phyloP scores from a whole-genome alignment of 192 early-diverging fungal species.

The Gigaspora rosea region DNA sequence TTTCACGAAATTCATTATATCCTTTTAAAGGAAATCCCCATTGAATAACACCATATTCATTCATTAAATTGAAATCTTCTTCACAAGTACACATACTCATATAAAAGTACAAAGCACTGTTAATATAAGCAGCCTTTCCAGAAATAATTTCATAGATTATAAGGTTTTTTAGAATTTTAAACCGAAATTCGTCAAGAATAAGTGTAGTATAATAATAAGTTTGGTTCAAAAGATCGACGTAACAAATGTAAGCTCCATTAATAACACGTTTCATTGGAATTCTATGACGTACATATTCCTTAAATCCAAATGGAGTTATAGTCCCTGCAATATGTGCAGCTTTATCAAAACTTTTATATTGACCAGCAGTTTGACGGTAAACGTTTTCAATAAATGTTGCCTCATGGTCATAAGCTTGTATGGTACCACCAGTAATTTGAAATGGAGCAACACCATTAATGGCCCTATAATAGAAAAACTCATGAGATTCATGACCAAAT shows the following conservation, averaged over 20 bases:
- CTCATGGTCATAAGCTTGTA: constrained; percentile 6
- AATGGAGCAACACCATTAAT: constrained; percentile 3
- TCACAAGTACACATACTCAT: constrained; percentile 24
- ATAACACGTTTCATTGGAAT: constrained; percentile 19
- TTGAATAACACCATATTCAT: constrained; percentile 21
- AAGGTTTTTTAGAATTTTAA: constrained; percentile 21
- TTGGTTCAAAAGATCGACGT: constrained; percentile 1
- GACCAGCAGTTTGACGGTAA: constrained; percentile 22
- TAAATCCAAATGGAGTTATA: constrained; percentile 16
- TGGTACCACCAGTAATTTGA: background rate
- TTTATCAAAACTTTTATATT: constrained; percentile 9
- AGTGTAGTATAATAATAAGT: constrained; percentile 22
- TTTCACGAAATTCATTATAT: constrained; percentile 1
- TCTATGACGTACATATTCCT: constrained; percentile 18
- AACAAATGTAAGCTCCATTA: constrained; percentile 13
- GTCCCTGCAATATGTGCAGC: background rate
- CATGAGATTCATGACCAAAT: background rate
- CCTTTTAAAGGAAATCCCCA: constrained; percentile 25
- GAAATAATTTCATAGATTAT: constrained; percentile 14
- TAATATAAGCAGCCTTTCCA: constrained; percentile 17
- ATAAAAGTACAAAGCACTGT: constrained; percentile 3
- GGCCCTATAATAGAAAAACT: background rate
- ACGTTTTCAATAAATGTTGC: constrained; percentile 3
- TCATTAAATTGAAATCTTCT: constrained; percentile 21
- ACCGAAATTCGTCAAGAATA: background rate